Evolutionary conservation across 345 rosid species (phyloP), one percentile per base, ranked within the genome.

Genomic region (Iberis pinnata): DNA sequence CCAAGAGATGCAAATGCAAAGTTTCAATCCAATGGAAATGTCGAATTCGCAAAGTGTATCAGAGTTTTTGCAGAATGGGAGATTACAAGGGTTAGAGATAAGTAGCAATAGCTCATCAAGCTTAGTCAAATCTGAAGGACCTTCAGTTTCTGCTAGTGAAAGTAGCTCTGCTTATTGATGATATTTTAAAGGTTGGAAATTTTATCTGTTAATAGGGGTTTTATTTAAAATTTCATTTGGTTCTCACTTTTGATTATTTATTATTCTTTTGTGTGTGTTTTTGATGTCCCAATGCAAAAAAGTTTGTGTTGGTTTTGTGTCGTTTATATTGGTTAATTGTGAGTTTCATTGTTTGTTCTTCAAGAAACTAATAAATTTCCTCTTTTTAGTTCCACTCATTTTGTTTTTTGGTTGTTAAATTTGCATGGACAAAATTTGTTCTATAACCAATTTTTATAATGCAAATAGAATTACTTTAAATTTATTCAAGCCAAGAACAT

Each of bases 131-230:
- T 75, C 81, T 12, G 87, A 83, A 71, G 79, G 78, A 45, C 80
- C 83, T 31, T 75, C 83, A 0, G 49, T 80, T 27, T 84, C 88
- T 49, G 83, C 78, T 24, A 73, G 80, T 64, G 85, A 77, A 69
- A 77, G 81, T 62, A 78, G 83, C 75, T 67, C 77, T 68, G 78
- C 84, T 8, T 76, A 66, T 50, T 81, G 80, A 78, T n/a, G n/a
- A n/a, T n/a, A n/a, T n/a, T n/a, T n/a, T n/a, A n/a, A n/a, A n/a
- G n/a, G n/a, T n/a, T n/a, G n/a, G n/a, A n/a, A n/a, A n/a, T 32
- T 10, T 32, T 32, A 5, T 32, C n/a, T n/a, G 37, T 32, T 32
- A 9, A 32, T 32, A 32, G 37, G n/a, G n/a, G n/a, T n/a, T n/a
- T n/a, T 5, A 4, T 32, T 32, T 32, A 9, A 3, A 9, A 10